These are phyloP conservation scores for Magnaporthales sp. DNA, from an alignment of 2,329 filamentous ascomycete genomes.

Conservation along the genomic window DNA sequence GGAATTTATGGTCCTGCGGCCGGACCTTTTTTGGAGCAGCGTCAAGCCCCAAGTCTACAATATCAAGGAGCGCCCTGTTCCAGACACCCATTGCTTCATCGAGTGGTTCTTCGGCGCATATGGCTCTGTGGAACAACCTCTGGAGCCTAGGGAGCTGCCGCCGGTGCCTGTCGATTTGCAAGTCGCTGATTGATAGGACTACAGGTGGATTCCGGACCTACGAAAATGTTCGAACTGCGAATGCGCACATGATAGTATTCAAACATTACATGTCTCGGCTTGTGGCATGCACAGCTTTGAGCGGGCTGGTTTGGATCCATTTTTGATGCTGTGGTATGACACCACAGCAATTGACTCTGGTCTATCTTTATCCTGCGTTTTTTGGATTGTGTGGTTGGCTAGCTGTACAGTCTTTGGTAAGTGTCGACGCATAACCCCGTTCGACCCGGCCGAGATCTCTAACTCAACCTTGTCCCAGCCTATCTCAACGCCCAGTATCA, in stretches of 20 bases:
- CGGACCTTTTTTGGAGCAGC: constrained; percentile 1
- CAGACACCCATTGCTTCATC: background rate
- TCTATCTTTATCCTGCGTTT: too few species aligned
- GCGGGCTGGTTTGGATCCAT: too few species aligned
- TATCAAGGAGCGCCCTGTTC: background rate
- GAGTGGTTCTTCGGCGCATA: background rate
- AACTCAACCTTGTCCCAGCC: background rate
- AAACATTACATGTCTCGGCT: too few species aligned
- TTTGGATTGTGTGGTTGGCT: too few species aligned
- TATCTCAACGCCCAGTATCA: background rate
- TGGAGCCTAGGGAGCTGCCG: background rate
- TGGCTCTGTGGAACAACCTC: background rate
- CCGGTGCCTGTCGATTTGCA: background rate
- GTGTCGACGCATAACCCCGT: background rate
- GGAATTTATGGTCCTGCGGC: background rate
- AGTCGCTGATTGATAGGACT: background rate
- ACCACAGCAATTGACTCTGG: too few species aligned
- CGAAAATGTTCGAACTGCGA: background rate
- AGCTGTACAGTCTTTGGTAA: too few species aligned
- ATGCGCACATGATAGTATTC: too few species aligned
- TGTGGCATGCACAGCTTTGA: too few species aligned
- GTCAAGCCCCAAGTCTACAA: background rate
- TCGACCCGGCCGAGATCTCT: background rate
- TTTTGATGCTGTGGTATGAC: too few species aligned
- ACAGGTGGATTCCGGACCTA: background rate